phyloP scores from a whole-genome alignment of 495 filamentous ascomycete species.

The Hypoxylon rickii region DNA sequence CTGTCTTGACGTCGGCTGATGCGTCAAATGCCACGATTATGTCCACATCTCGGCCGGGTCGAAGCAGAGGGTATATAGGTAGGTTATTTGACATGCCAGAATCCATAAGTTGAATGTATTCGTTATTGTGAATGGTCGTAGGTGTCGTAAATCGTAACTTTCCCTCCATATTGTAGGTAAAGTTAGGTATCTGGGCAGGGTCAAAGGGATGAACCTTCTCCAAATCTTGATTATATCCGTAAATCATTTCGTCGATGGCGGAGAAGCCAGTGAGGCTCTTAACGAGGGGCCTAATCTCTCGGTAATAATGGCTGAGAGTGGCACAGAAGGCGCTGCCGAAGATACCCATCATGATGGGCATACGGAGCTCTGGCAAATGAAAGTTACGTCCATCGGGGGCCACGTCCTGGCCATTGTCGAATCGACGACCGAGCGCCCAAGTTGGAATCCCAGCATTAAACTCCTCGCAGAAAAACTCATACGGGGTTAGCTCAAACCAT shows the following conservation, averaged over 20 bases:
- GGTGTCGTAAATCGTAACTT: constrained; percentile 75
- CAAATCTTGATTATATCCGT: constrained; percentile 76
- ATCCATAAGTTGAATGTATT: constrained; percentile 89
- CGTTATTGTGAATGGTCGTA: constrained; percentile 67
- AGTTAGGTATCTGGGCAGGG: constrained; percentile 87
- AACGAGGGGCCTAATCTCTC: constrained; percentile 81
- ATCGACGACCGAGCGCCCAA: constrained; percentile 87
- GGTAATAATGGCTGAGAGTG: constrained; percentile 92
- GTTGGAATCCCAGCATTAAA: constrained; percentile 86
- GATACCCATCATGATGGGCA: constrained; percentile 84
- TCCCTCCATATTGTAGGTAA: constrained; percentile 75
- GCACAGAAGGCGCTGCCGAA: constrained; percentile 97
- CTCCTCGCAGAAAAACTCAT: constrained; percentile 96
- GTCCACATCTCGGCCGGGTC: constrained; percentile 85
- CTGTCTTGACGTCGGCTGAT: constrained; percentile 78
- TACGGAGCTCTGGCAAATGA: constrained; percentile 76
- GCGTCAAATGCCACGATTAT: constrained; percentile 90
- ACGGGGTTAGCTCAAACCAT: constrained; percentile 96
- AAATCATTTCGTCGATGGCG: constrained; percentile 84
- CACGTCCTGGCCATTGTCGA: constrained; percentile 70
- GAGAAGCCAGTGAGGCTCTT: constrained; percentile 72
- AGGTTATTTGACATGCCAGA: constrained; percentile 98
- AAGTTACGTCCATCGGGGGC: constrained; percentile 53
- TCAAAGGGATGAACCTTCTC: constrained; percentile 89
- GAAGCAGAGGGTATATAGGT: constrained; percentile 89